These are phyloP conservation scores for Nidula microcarpa DNA, from an alignment of 768 basidiomycete genomes.

Conservation along the genomic window DNA sequence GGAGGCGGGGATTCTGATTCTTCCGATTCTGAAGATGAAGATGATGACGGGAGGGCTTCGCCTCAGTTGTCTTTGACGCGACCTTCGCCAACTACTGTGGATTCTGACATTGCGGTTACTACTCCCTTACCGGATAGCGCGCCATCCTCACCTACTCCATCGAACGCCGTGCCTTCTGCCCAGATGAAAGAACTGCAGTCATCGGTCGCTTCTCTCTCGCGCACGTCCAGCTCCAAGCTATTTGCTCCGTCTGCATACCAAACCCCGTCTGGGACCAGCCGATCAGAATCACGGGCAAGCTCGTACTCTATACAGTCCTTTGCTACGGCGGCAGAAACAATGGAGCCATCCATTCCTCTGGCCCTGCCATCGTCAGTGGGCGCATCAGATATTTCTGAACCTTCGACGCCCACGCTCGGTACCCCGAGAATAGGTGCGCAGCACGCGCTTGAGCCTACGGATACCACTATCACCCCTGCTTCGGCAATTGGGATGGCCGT, in stretches of 20 bases:
- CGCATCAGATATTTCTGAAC: background rate
- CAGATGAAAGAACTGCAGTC: background rate
- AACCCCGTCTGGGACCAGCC: slow-evolving; percentile 6
- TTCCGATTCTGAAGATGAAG: slow-evolving; percentile 1
- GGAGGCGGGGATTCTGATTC: background rate
- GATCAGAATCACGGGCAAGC: slow-evolving; percentile 17
- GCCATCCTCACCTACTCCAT: background rate
- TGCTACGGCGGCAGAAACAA: slow-evolving; percentile 28
- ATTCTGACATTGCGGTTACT: background rate
- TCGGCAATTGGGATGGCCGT: too few species aligned
- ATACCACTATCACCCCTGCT: too few species aligned
- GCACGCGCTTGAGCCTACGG: too few species aligned
- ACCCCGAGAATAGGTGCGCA: too few species aligned
- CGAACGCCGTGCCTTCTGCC: background rate
- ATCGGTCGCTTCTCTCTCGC: background rate
- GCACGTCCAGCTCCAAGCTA: background rate
- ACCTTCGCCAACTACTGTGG: background rate
- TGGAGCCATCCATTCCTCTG: slow-evolving; percentile 10
- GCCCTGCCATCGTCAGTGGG: background rate
- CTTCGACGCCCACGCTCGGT: background rate
- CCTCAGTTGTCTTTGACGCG: background rate
- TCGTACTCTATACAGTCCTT: slow-evolving; percentile 24
- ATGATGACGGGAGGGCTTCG: background rate
- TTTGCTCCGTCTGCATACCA: slow-evolving; percentile 13
- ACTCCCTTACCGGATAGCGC: background rate